Evolutionary conservation across 495 filamentous ascomycete species (phyloP).

Genomic region (Rhypophila decipiens): DNA sequence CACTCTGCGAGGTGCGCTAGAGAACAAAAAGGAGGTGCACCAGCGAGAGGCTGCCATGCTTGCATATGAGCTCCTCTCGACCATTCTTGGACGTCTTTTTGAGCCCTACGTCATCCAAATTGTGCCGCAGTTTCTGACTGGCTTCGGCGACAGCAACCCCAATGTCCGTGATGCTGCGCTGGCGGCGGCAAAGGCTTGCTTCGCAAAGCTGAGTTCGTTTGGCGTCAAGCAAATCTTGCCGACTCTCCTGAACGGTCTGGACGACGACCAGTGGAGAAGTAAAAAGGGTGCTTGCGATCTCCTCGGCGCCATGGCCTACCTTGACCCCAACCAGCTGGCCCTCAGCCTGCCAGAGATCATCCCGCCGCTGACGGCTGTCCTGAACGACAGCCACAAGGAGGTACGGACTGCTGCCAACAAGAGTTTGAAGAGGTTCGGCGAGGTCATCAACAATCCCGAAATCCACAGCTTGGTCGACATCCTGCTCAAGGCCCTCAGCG

Average conservation of each 20-base stretch:
- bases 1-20: slow-evolving; percentile 65
- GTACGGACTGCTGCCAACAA: slow-evolving; percentile 87
- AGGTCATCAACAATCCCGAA: slow-evolving; percentile 97
- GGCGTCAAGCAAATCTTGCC: slow-evolving; percentile 93
- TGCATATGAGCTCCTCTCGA: slow-evolving; percentile 83
- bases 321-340: slow-evolving; percentile 90
- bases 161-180: slow-evolving; percentile 90
- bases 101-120: slow-evolving; percentile 96
- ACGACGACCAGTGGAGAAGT: slow-evolving; percentile 93
- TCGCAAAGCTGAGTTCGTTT: slow-evolving; percentile 86
- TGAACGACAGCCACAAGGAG: slow-evolving; percentile 98
- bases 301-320: slow-evolving; percentile 94
- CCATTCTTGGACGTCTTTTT: slow-evolving; percentile 78
- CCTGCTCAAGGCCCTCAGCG: slow-evolving; percentile 90
- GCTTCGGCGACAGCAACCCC: slow-evolving; percentile 81
- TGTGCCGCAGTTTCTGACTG: slow-evolving; percentile 79
- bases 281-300: slow-evolving; percentile 97
- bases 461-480: slow-evolving; percentile 86
- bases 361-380: slow-evolving; percentile 82
- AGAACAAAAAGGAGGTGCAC: slow-evolving; percentile 87
- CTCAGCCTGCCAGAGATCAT: slow-evolving; percentile 93
- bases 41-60: slow-evolving; percentile 84
- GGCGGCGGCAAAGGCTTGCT: slow-evolving; percentile 89
- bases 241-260: slow-evolving; percentile 84
- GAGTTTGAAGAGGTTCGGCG: slow-evolving; percentile 92